Conservation (phyloP, 176 grass and related monocot species). For the Thalia dealbata region DNA sequence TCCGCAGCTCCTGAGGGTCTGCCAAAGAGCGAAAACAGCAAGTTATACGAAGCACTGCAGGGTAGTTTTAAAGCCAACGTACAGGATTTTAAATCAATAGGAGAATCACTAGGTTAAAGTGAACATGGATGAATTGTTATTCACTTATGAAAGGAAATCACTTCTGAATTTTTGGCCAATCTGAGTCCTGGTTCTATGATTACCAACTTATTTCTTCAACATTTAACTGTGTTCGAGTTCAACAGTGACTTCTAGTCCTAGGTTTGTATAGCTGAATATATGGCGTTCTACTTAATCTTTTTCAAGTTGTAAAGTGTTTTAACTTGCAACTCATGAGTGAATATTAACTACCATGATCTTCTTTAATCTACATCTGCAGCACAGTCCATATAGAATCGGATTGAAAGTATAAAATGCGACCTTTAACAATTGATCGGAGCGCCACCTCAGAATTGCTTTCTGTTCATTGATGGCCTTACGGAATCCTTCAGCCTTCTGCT, state of each 20-base stretch:
- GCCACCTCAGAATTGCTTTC: constrained; percentile 46
- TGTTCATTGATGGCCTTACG: constrained; percentile 44
- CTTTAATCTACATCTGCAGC: not conserved
- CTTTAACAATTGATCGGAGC: constrained; percentile 38
- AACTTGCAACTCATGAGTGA: not conserved
- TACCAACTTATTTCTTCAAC: not conserved
- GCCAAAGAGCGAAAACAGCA: constrained; percentile 12
- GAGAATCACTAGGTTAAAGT: too few relatives aligned
- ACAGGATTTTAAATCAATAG: not conserved
- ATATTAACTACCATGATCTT: not conserved
- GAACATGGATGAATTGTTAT: too few relatives aligned
- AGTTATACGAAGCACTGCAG: not conserved
- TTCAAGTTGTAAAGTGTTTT: not conserved
- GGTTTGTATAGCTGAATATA: not conserved
- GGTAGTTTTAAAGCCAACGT: not conserved
- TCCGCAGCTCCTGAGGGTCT: constrained; percentile 65
- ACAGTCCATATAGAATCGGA: not conserved
- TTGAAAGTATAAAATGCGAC: constrained; percentile 18
- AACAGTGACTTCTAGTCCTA: not conserved
- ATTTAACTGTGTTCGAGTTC: not conserved
- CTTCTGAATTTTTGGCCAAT: too few relatives aligned
- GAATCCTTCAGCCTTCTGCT: constrained; percentile 46
- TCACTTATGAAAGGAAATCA: too few relatives aligned
- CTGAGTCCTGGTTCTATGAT: not conserved
- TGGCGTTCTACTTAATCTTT: not conserved